phyloP scores from a whole-genome alignment of 768 basidiomycete species.

The Phanerochaete carnosa region DNA sequence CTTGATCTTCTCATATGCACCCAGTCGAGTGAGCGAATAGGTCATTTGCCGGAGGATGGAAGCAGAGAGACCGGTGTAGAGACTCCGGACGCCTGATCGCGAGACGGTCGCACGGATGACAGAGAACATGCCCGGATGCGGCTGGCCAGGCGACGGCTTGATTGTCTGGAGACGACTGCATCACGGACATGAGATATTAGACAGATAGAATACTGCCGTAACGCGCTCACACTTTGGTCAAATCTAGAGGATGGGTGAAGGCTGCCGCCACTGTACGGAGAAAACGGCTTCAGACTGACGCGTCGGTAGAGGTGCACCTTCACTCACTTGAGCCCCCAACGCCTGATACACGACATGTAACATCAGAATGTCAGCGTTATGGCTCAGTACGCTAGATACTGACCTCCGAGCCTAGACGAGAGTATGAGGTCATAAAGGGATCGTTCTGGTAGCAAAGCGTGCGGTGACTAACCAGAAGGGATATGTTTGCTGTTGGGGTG shows the following conservation, averaged over 20 bases:
- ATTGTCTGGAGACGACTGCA: conserved; percentile 80
- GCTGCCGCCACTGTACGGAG: conserved; percentile 68
- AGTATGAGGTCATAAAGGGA: neutral
- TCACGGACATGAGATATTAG: neutral
- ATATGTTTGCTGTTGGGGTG: conserved; percentile 17
- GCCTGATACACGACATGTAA: conserved; percentile 17
- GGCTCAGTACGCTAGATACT: neutral
- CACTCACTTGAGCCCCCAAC: conserved; percentile 34
- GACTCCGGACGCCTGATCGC: conserved; percentile 65
- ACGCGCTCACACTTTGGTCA: conserved; percentile 70
- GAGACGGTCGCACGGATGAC: conserved; percentile 64
- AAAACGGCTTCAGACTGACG: neutral
- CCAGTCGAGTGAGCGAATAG: conserved; percentile 83
- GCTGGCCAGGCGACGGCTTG: conserved; percentile 36
- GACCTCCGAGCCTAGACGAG: conserved; percentile 31
- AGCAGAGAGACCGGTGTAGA: conserved; percentile 81
- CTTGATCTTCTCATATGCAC: conserved; percentile 79
- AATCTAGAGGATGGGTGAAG: conserved; percentile 79
- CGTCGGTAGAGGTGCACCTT: neutral
- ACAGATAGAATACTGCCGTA: neutral
- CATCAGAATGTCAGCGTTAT: neutral
- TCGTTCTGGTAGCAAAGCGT: neutral
- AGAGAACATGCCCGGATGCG: conserved; percentile 60
- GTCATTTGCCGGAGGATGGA: conserved; percentile 89
- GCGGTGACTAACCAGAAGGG: conserved; percentile 26